Evolutionary conservation across 1,284 basidiomycete genomes (phyloP), one percentile per base, ranked within the genome.

Genomic region (Fomitopsis schrenkii): DNA sequence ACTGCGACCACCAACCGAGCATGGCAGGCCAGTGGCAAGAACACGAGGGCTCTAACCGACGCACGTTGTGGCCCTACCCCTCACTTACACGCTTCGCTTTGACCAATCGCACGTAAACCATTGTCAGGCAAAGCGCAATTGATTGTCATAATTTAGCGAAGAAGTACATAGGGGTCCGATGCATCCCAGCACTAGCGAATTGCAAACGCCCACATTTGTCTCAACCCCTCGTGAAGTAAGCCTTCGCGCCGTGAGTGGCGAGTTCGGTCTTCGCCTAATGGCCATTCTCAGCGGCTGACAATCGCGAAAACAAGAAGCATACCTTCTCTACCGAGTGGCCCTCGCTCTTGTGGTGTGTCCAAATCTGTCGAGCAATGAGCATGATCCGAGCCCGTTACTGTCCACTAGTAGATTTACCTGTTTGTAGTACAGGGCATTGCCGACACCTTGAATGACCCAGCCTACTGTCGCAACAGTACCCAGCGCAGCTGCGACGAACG

Each of bases 391-490:
- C 22, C 26, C 12, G 30, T 58, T 41, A 58, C 30, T 50, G 26
- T 30, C 48, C 26, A 30, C 48, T 45, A 19, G 7, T 41, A 40
- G 53, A 26, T 81, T 66, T 57, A 90, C 91, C 80, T 89, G 82
- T 35, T 87, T 85, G 75, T 90, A 97, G 75, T 91, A 94, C 73
- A 85, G 92, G n/a, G 85, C 84, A 71, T 87, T 87, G 17, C 94
- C 95, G 55, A 89, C 67, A 9, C 91, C 91, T 75, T 99, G 95
- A 38, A 97, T 62, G 3, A 83, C 80, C 94, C 97, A 99, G 35
- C 94, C 95, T 36, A 89, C 80, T 8, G 91, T 94, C 2, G 95
- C 84, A 54, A 99, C 75, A 14, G 87, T 79, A 52, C 92, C 88
- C 58, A 98, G 81, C 56, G 95, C 80, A 56, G 86, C 94, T 19